Percentiles rank a stretch among this genome's conserved stretches.
These are phyloP conservation scores for Murraya koenigii DNA, from an alignment of 345 rosid species.

Conservation along the genomic window DNA sequence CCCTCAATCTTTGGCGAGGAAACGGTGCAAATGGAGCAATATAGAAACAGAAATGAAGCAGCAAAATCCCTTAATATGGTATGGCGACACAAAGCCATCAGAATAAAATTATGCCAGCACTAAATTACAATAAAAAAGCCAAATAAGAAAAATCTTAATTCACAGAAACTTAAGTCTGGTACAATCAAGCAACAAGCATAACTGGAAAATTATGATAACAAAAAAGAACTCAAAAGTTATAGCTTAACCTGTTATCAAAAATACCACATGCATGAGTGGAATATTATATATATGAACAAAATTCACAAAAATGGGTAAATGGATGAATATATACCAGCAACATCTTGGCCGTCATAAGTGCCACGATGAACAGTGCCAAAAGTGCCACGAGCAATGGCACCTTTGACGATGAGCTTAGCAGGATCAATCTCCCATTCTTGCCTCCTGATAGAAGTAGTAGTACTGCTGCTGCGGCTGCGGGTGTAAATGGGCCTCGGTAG, in stretches of 20 bases:
- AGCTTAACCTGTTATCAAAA: neutral
- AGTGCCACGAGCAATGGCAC: conserved; percentile 91
- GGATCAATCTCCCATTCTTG: conserved; percentile 99
- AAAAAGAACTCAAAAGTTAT: too few species aligned
- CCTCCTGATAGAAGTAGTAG: conserved; percentile 24
- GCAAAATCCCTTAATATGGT: conserved; percentile 2
- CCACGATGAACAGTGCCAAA: conserved; percentile 97
- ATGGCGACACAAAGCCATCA: neutral
- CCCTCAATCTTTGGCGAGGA: neutral
- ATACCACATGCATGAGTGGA: neutral
- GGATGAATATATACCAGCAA: conserved; percentile 60
- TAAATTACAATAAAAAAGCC: neutral
- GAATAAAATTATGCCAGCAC: neutral
- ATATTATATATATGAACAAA: neutral
- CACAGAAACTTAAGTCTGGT: neutral
- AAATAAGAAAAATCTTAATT: neutral
- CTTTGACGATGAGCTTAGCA: conserved; percentile 70
- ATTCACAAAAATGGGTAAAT: neutral
- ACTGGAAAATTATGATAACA: neutral
- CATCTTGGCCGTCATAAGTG: conserved; percentile 83
- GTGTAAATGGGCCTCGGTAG: conserved; percentile 27
- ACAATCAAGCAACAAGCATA: neutral
- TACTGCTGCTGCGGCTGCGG: conserved; percentile 4
- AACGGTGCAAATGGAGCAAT: neutral
- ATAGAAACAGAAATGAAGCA: conserved; percentile 3